Evolutionary conservation across 164 flowering plant species (phyloP).

Genomic region (Berberis thunbergii): DNA sequence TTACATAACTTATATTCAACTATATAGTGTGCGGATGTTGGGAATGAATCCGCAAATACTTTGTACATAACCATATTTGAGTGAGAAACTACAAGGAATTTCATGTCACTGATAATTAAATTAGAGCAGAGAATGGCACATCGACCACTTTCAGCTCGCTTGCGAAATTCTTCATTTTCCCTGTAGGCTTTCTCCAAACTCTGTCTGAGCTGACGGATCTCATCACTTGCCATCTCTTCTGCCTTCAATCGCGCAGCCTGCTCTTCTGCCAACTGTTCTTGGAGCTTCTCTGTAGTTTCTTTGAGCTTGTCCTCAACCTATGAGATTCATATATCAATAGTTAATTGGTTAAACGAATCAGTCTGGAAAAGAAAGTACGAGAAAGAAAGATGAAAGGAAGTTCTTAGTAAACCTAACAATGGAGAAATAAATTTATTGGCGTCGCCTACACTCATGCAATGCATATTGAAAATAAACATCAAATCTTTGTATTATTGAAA

Average conservation of each 20-base stretch:
- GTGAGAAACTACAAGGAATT: neutral
- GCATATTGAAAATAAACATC: no score
- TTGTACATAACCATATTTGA: no score
- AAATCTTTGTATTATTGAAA: no score
- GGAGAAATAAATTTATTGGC: no score
- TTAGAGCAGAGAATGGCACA: constrained; percentile 48
- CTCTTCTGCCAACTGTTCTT: constrained; percentile 68
- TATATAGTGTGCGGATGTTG: neutral
- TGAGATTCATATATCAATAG: neutral
- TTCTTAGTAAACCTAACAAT: neutral
- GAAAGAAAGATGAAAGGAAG: no score
- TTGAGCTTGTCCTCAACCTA: constrained; percentile 64
- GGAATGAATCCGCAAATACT: no score
- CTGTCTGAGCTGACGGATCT: constrained; percentile 60
- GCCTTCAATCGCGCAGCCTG: constrained; percentile 66
- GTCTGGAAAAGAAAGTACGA: no score
- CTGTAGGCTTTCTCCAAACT: constrained; percentile 49
- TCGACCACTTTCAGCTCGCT: constrained; percentile 31
- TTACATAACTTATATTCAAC: neutral
- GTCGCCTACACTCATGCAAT: no score
- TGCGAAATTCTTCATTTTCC: constrained; percentile 68
- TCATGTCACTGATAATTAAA: neutral
- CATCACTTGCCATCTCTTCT: constrained; percentile 53
- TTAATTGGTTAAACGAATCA: neutral
- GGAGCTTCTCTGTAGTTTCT: constrained; percentile 61